Conservation (phyloP, 1,284 basidiomycete genomes). For the Boletellus sp. region DNA sequence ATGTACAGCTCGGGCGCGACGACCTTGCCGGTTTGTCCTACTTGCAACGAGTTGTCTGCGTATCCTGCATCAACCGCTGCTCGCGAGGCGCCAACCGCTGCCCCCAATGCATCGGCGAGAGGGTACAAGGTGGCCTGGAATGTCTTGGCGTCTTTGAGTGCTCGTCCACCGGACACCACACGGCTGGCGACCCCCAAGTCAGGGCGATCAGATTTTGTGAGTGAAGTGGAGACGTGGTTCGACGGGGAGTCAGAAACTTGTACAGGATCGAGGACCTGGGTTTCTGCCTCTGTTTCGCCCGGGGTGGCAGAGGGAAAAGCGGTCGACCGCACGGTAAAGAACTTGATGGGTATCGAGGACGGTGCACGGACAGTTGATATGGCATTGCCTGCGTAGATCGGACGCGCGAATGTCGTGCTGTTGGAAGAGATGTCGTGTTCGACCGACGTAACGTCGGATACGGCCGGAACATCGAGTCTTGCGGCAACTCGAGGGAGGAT, state of each 20-base stretch:
- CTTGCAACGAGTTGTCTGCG: conserved; percentile 96
- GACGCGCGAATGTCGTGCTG: conserved; percentile 81
- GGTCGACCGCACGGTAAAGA: conserved; percentile 95
- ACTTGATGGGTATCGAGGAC: conserved; percentile 74
- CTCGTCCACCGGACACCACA: conserved; percentile 94
- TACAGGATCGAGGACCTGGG: conserved; percentile 65
- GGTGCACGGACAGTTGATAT: conserved; percentile 88
- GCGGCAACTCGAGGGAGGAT: conserved; percentile 85
- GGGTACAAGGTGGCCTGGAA: conserved; percentile 89
- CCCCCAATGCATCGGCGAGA: conserved; percentile 85
- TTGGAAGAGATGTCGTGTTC: conserved; percentile 73
- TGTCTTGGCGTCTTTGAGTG: conserved; percentile 92
- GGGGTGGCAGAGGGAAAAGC: conserved; percentile 77
- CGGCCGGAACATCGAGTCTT: conserved; percentile 76
- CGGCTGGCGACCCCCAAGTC: conserved; percentile 86
- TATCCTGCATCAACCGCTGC: conserved; percentile 99
- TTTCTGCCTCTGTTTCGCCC: conserved; percentile 50
- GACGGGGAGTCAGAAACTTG: conserved; percentile 62
- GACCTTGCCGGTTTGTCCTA: conserved; percentile 98
- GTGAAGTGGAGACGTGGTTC: conserved; percentile 78
- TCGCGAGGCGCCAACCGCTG: conserved; percentile 94
- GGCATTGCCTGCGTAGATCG: conserved; percentile 98
- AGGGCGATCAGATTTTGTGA: conserved; percentile 91
- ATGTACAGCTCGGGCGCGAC: conserved; percentile 95
- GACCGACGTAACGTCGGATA: conserved; percentile 88